Conservation (phyloP, 2,329 filamentous ascomycete genomes). For the Ophiostoma sp. region DNA sequence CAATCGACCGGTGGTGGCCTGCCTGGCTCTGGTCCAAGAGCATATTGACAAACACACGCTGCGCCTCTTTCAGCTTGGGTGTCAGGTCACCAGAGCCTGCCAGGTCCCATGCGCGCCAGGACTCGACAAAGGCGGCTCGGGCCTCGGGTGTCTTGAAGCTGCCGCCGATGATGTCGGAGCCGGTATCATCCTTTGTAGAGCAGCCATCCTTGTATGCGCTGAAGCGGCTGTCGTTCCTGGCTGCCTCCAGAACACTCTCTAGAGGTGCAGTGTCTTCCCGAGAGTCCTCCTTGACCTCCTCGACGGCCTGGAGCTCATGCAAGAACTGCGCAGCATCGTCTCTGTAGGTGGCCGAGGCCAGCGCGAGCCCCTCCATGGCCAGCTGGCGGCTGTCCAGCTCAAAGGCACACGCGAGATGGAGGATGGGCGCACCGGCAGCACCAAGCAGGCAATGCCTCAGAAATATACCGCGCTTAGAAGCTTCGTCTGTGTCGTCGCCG, state of each 20-base stretch:
- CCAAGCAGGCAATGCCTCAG: constrained; percentile 39
- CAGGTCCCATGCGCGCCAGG: constrained; percentile 78
- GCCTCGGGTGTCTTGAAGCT: constrained; percentile 40
- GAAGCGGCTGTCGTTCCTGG: constrained; percentile 65
- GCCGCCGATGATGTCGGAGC: constrained; percentile 54
- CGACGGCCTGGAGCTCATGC: not conserved
- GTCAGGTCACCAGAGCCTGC: constrained; percentile 51
- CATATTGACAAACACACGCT: constrained; percentile 49
- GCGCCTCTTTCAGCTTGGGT: constrained; percentile 69
- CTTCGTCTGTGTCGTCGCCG: not conserved
- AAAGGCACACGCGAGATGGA: constrained; percentile 90
- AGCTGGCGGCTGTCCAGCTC: constrained; percentile 81
- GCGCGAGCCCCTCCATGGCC: constrained; percentile 78
- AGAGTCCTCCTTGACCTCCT: constrained; percentile 41
- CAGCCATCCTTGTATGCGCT: constrained; percentile 43
- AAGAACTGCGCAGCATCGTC: constrained; percentile 28
- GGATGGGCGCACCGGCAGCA: constrained; percentile 75
- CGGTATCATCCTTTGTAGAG: constrained; percentile 36
- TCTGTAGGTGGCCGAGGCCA: constrained; percentile 56
- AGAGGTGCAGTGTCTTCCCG: constrained; percentile 43
- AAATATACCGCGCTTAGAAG: constrained; percentile 29
- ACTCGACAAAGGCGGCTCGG: constrained; percentile 68
- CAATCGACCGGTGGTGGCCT: constrained; percentile 70
- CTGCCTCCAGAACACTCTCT: constrained; percentile 63
- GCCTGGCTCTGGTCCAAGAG: constrained; percentile 30